Evolutionary conservation across 106 monocot genomes (phyloP).

Genomic region (Dendrobium catenatum): DNA sequence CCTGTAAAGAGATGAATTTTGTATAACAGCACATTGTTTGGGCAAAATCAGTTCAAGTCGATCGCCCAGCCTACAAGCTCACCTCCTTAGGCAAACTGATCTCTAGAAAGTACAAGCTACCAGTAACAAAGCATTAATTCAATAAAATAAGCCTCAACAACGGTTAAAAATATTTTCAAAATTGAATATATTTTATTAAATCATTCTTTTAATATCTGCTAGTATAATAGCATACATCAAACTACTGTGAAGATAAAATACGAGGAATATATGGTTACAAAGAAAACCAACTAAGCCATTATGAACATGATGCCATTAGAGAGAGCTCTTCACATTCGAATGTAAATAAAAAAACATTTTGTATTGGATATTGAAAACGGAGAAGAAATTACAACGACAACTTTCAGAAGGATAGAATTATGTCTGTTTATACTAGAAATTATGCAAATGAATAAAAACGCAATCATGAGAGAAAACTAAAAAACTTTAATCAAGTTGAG

Average conservation of each 20-base stretch:
- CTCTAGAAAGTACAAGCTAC: constrained; percentile 10
- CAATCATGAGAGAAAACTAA: no score
- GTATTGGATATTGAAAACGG: background rate
- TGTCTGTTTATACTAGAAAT: no score
- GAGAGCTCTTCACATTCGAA: background rate
- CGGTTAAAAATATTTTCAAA: background rate
- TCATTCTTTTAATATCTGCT: no score
- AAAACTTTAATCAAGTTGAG: no score
- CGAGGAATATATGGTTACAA: no score
- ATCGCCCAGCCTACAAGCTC: background rate
- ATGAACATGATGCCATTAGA: background rate
- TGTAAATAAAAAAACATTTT: background rate
- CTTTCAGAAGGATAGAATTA: no score
- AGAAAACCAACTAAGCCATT: no score
- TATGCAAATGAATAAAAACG: no score
- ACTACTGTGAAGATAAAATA: background rate
- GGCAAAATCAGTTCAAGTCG: background rate
- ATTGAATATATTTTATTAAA: background rate
- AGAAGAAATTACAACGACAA: no score
- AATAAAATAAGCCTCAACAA: background rate
- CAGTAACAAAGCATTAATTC: background rate
- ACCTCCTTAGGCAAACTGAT: constrained; percentile 11
- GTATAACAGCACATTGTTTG: background rate
- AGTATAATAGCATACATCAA: background rate
- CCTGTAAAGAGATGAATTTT: background rate